These are phyloP conservation scores for Phylloporus sp. DNA, from an alignment of 768 basidiomycete species.

Conservation along the genomic window DNA sequence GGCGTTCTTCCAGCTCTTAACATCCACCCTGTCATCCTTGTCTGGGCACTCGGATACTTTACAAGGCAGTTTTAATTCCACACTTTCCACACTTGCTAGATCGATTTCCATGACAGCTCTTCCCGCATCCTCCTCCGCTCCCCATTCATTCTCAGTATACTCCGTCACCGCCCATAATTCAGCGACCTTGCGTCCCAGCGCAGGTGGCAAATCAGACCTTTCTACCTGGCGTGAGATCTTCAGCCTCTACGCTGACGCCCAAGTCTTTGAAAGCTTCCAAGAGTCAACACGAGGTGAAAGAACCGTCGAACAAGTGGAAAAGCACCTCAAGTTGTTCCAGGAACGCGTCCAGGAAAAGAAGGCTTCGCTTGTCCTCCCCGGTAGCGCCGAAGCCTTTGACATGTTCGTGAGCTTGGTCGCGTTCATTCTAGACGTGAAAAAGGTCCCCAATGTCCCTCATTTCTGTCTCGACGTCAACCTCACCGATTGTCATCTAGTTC, in stretches of 20 bases:
- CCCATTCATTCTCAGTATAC: constrained; percentile 31
- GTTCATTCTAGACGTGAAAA: constrained; percentile 76
- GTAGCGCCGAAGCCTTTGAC: constrained; percentile 56
- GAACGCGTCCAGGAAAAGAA: constrained; percentile 48
- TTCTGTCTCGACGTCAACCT: background rate
- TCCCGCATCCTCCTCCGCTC: constrained; percentile 30
- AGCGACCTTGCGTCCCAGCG: constrained; percentile 36
- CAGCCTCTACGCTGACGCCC: constrained; percentile 76
- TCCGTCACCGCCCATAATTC: constrained; percentile 21
- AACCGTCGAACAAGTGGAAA: constrained; percentile 63
- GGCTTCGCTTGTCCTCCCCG: constrained; percentile 50
- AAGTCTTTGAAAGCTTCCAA: constrained; percentile 72
- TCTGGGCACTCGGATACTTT: constrained; percentile 47
- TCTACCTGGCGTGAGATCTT: constrained; percentile 91
- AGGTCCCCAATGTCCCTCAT: constrained; percentile 38
- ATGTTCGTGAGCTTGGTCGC: constrained; percentile 72
- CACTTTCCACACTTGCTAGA: constrained; percentile 45
- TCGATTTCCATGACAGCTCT: constrained; percentile 30
- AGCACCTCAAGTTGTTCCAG: constrained; percentile 57
- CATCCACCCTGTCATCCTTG: constrained; percentile 52
- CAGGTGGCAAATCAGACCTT: constrained; percentile 48
- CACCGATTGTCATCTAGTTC: constrained; percentile 42
- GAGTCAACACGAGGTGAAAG: constrained; percentile 68
- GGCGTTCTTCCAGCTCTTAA: constrained; percentile 74
- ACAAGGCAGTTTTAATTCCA: constrained; percentile 44